phyloP scores from a whole-genome alignment of 345 rosid genomes.

The Eucalyptus erythrocorys region DNA sequence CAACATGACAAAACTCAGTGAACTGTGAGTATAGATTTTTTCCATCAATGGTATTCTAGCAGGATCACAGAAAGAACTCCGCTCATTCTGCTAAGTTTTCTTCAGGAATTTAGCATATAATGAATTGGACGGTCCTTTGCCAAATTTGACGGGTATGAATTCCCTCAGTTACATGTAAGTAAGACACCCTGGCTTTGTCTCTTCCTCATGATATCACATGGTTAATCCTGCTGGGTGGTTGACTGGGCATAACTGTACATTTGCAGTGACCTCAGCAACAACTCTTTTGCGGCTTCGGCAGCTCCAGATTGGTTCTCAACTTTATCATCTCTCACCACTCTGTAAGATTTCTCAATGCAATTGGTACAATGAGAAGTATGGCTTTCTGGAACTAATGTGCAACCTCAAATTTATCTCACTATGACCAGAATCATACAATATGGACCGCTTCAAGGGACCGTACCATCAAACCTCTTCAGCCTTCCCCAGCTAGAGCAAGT shows the following conservation, averaged over 20 bases:
- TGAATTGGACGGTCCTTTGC: slow-evolving; percentile 13
- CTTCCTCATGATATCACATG: not conserved
- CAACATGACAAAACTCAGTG: slow-evolving; percentile 8
- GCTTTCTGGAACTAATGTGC: not conserved
- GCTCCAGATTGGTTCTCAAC: slow-evolving; percentile 23
- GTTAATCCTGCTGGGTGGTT: not conserved
- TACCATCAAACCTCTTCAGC: not conserved
- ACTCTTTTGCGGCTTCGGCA: slow-evolving; percentile 10
- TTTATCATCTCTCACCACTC: not conserved
- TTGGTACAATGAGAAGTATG: not conserved
- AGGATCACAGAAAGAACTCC: not conserved
- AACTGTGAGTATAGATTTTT: slow-evolving; percentile 15
- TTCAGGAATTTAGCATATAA: slow-evolving; percentile 24
- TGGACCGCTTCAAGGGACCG: not conserved
- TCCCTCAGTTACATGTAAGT: slow-evolving; percentile 24
- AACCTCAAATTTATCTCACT: not conserved
- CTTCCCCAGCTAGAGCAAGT: slow-evolving; percentile 1
- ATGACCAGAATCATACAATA: not conserved
- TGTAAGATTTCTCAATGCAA: not conserved
- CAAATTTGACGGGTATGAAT: slow-evolving; percentile 21
- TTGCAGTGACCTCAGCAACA: slow-evolving; percentile 35
- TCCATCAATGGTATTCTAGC: not conserved
- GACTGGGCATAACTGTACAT: not conserved
- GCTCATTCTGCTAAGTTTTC: not conserved
- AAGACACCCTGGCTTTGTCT: not conserved